Conservation (phyloP, 108 stramenopile species). For the Nitzschia palea region DNA sequence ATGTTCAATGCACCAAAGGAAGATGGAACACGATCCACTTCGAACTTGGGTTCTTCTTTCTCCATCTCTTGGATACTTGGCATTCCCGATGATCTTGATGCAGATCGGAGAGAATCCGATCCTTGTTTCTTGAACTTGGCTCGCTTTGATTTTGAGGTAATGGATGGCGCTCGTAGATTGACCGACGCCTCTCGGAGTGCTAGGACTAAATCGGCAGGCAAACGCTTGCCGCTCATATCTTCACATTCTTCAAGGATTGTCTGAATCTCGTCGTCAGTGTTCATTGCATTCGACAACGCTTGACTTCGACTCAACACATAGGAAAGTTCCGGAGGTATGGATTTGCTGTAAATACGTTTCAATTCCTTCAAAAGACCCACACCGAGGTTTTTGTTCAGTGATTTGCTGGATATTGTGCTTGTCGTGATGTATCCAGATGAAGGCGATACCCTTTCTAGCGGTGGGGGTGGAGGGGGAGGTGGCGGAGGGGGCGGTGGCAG, state of each 20-base stretch:
- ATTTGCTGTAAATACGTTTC: neutral
- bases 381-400: constrained; percentile 6
- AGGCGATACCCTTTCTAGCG: neutral
- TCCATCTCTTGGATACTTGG: constrained; percentile 17
- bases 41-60: neutral
- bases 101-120: constrained; percentile 10
- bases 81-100: constrained; percentile 24
- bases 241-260: constrained; percentile 21
- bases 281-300: constrained; percentile 15
- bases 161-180: neutral
- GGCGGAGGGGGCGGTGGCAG: constrained; percentile 3
- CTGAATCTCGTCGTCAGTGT: constrained; percentile 20
- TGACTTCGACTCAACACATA: constrained; percentile 6
- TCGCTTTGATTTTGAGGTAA: constrained; percentile 8
- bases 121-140: constrained; percentile 7
- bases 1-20: constrained; percentile 6
- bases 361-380: constrained; percentile 2
- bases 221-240: constrained; percentile 15
- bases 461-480: constrained; percentile 7
- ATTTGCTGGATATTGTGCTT: neutral
- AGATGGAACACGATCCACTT: constrained; percentile 11
- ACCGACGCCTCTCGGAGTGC: constrained; percentile 23
- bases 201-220: constrained; percentile 20
- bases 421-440: neutral
- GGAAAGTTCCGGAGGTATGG: constrained; percentile 2